phyloP scores from a whole-genome alignment of 2,329 filamentous ascomycete genomes.

The Fusarium ambrosium region DNA sequence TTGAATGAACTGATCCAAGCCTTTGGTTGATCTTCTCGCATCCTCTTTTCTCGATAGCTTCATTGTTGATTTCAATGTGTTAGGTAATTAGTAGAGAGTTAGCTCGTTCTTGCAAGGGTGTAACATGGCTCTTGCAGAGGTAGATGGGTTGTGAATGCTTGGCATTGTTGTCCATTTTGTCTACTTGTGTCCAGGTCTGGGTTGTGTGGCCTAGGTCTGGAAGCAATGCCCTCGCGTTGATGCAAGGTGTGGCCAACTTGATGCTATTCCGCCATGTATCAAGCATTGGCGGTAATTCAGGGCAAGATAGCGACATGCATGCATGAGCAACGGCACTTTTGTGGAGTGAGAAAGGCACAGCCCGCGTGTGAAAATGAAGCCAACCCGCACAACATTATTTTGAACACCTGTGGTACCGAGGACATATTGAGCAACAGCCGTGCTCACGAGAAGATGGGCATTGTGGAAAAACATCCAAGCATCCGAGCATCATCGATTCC shows the following conservation, averaged over 20 bases:
- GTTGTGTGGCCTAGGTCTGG: background rate
- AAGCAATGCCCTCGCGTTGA: background rate
- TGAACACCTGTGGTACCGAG: constrained; percentile 31
- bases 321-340: background rate
- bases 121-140: background rate
- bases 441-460: constrained; percentile 35
- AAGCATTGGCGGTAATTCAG: background rate
- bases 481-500: constrained; percentile 64
- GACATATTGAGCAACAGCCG: constrained; percentile 24
- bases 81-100: background rate
- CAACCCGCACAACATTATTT: constrained; percentile 38
- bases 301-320: background rate
- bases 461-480: constrained; percentile 46
- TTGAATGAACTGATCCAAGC: constrained; percentile 73
- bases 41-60: constrained; percentile 11
- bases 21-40: constrained; percentile 53
- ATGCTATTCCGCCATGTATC: background rate
- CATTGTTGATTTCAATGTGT: background rate
- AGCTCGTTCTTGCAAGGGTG: background rate
- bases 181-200: background rate
- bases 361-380: background rate
- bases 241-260: background rate
- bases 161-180: background rate
- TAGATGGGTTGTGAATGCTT: background rate
- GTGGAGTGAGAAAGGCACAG: constrained; percentile 11